Percentiles rank a stretch among this genome's conserved stretches.
phyloP scores from a whole-genome alignment of 2,329 filamentous ascomycete species.

The Fusarium buxicola region DNA sequence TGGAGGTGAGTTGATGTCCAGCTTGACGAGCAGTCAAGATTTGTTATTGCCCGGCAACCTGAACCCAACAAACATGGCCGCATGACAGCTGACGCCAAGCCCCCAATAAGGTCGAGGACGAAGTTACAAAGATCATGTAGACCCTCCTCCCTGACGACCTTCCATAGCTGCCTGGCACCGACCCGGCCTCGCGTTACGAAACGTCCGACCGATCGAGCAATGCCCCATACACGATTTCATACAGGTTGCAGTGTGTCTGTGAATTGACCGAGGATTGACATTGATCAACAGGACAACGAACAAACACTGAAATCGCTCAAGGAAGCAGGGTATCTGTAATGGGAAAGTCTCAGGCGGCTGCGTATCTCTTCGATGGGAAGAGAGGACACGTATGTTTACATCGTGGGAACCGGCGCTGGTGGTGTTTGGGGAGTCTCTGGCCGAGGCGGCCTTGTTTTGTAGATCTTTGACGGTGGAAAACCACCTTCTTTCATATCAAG shows the following conservation, averaged over 20 bases:
- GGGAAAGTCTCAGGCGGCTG: constrained; percentile 46
- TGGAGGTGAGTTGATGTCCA: constrained; percentile 82
- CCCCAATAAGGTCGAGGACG: constrained; percentile 80
- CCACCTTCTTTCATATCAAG: constrained; percentile 57
- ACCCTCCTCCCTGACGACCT: constrained; percentile 35
- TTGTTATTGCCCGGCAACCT: constrained; percentile 33
- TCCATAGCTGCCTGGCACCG: constrained; percentile 35
- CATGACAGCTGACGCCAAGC: constrained; percentile 48
- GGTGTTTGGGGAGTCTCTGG: constrained; percentile 50
- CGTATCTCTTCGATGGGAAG: constrained; percentile 51
- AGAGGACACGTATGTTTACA: constrained; percentile 48
- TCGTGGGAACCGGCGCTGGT: constrained; percentile 44
- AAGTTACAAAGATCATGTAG: constrained; percentile 91
- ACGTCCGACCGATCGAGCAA: constrained; percentile 37
- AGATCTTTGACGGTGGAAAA: constrained; percentile 61
- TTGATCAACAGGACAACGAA: constrained; percentile 45
- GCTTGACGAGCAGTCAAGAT: constrained; percentile 32
- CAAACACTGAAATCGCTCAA: constrained; percentile 46
- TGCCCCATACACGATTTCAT: constrained; percentile 16
- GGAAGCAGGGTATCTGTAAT: constrained; percentile 47
- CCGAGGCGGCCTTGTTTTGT: constrained; percentile 50
- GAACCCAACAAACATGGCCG: constrained; percentile 24
- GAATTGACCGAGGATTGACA: constrained; percentile 45
- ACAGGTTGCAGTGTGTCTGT: constrained; percentile 16
- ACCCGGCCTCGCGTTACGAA: constrained; percentile 30